Evolutionary conservation across 2,329 filamentous ascomycete genomes (phyloP).

Genomic region (Trichoderma atrobrunneum): DNA sequence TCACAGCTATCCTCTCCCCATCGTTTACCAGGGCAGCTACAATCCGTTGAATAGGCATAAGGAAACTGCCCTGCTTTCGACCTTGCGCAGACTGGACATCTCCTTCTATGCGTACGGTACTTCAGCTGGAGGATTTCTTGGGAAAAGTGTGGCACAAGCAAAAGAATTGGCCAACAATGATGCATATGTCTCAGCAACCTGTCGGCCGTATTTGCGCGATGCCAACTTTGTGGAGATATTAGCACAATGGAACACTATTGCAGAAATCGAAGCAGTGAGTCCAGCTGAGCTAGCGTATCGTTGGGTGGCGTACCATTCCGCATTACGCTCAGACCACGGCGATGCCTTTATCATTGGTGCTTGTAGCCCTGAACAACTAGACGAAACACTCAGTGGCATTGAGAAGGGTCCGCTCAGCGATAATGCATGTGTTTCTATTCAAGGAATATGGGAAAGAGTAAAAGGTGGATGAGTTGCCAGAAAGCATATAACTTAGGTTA

Average conservation of each 20-base stretch:
- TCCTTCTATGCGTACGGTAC: constrained; percentile 23
- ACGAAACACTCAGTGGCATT: background rate
- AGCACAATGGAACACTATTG: constrained; percentile 19
- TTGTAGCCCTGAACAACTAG: background rate
- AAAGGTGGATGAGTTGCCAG: background rate
- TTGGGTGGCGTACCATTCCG: background rate
- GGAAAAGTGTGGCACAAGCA: constrained; percentile 20
- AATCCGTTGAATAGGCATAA: constrained; percentile 17
- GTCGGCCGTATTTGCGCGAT: constrained; percentile 18
- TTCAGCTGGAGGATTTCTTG: constrained; percentile 22
- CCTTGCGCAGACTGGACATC: constrained; percentile 20
- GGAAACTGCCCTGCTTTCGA: constrained; percentile 17
- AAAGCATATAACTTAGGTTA: background rate
- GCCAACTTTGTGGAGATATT: constrained; percentile 16
- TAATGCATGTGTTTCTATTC: background rate
- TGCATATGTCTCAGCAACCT: constrained; percentile 15
- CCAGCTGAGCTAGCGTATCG: constrained; percentile 6
- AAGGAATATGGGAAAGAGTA: background rate
- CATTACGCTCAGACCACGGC: background rate
- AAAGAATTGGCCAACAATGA: constrained; percentile 2
- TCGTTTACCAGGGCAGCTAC: background rate
- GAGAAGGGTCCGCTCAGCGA: background rate
- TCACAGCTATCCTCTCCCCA: background rate
- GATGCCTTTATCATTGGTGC: background rate
- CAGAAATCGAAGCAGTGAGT: constrained; percentile 18